phyloP scores from a whole-genome alignment of 345 rosid species.

The Melaleuca quinquenervia region DNA sequence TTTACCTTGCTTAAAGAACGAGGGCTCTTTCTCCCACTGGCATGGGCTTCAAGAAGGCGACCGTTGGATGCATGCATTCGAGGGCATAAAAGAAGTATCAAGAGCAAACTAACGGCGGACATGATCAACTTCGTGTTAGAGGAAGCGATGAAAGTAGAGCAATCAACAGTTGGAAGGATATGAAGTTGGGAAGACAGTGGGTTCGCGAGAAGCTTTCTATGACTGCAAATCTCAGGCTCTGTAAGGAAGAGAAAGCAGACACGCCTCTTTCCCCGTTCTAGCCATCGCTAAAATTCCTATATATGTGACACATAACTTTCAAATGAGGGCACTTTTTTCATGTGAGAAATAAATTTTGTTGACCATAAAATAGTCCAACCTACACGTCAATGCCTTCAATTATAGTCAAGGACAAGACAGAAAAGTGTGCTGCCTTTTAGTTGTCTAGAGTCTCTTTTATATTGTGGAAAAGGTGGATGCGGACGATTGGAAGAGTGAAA shows the following conservation, averaged over 20 bases:
- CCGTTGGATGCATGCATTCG: conserved; percentile 27
- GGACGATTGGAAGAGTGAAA: not conserved
- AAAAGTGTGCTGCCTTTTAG: not conserved
- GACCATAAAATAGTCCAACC: not conserved
- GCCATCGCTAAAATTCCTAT: not conserved
- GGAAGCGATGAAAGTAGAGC: not conserved
- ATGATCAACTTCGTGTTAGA: not conserved
- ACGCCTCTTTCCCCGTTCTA: not conserved
- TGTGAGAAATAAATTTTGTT: not conserved
- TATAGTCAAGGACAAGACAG: not conserved
- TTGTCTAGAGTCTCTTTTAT: not conserved
- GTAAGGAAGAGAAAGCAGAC: not conserved
- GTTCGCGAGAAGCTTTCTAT: not conserved
- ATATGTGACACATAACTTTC: not conserved
- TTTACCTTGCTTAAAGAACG: not conserved
- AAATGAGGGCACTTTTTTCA: not conserved
- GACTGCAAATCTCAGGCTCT: not conserved
- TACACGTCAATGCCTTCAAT: not conserved
- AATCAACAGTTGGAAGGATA: not conserved
- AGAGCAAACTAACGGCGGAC: conserved; percentile 3
- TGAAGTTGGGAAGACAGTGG: not conserved
- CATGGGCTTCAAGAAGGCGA: conserved; percentile 5
- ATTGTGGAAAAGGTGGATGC: not conserved
- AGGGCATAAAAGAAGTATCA: conserved; percentile 4
- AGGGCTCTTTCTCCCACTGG: not conserved